phyloP scores from a whole-genome alignment of 1,284 basidiomycete species.

The Ceratobasidium sp. region DNA sequence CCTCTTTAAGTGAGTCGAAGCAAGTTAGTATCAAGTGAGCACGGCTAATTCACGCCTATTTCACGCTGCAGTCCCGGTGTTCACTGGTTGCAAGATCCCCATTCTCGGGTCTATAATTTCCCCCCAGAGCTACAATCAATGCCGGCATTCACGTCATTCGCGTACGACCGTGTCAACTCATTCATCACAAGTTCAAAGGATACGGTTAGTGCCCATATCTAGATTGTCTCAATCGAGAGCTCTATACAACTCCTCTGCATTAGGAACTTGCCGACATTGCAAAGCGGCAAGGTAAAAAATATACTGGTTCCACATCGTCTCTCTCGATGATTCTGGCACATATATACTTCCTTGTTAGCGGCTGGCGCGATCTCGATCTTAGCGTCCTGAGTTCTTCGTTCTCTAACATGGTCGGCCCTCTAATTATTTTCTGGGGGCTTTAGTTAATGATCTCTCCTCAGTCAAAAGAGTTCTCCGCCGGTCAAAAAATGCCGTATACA shows the following conservation, averaged over 20 bases:
- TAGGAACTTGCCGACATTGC: constrained; percentile 79
- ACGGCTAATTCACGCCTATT: background rate
- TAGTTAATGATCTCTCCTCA: constrained; percentile 53
- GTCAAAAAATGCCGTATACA: constrained; percentile 83
- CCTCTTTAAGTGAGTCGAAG: constrained; percentile 78
- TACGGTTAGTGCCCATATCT: constrained; percentile 61
- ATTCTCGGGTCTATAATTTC: constrained; percentile 91
- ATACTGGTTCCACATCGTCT: constrained; percentile 94
- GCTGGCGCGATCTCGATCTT: constrained; percentile 73
- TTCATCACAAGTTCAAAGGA: constrained; percentile 90
- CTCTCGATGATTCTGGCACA: constrained; percentile 87
- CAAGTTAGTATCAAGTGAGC: background rate
- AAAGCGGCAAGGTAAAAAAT: constrained; percentile 69
- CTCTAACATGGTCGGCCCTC: constrained; percentile 66
- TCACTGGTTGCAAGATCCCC: constrained; percentile 89
- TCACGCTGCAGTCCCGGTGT: constrained; percentile 79
- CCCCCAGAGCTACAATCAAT: constrained; percentile 76
- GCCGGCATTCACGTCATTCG: constrained; percentile 88
- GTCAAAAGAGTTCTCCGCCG: constrained; percentile 79
- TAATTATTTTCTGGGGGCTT: constrained; percentile 21
- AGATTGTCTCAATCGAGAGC: background rate
- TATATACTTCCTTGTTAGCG: constrained; percentile 87
- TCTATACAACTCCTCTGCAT: background rate
- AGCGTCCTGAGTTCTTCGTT: constrained; percentile 72
- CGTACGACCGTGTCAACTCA: constrained; percentile 82